Percentiles rank a stretch among this genome's conserved stretches.
phyloP scores from a whole-genome alignment of 106 monocot genomes.

The Dendrobium chrysotoxum region DNA sequence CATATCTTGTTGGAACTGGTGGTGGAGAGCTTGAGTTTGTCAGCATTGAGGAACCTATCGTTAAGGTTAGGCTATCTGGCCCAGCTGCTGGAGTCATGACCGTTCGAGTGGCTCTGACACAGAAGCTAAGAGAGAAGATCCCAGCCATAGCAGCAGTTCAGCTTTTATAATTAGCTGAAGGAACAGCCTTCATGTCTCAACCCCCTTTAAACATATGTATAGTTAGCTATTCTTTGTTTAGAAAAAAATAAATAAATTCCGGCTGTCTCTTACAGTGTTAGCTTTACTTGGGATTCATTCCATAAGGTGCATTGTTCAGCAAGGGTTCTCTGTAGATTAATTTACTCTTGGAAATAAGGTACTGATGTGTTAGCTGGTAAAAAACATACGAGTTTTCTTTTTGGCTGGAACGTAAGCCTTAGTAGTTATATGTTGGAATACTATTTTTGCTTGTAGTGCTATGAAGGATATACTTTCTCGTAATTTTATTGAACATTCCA shows the following conservation, averaged over 20 bases:
- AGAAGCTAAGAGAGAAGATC: constrained; percentile 95
- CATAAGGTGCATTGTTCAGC: background rate
- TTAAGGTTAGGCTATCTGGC: constrained; percentile 81
- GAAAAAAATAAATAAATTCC: background rate
- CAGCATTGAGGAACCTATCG: constrained; percentile 74
- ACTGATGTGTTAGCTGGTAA: background rate
- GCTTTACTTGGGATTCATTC: background rate
- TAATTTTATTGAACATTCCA: no score
- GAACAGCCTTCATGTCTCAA: background rate
- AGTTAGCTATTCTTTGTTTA: background rate
- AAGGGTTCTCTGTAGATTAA: no score
- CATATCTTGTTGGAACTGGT: constrained; percentile 84
- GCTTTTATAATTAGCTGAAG: constrained; percentile 32
- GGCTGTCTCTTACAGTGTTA: background rate
- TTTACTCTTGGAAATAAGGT: background rate
- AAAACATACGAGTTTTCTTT: background rate
- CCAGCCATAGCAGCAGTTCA: constrained; percentile 94
- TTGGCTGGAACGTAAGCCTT: background rate
- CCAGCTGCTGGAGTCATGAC: constrained; percentile 94
- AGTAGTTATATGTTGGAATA: background rate
- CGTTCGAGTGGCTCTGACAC: constrained; percentile 80
- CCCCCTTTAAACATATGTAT: background rate
- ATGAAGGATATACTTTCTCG: no score
- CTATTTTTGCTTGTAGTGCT: no score
- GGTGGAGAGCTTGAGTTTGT: constrained; percentile 89